A percentile compares a stretch with the other conserved stretches of the same genome.
Conservation (phyloP, 116 monocot species). For the Iris pallida region DNA sequence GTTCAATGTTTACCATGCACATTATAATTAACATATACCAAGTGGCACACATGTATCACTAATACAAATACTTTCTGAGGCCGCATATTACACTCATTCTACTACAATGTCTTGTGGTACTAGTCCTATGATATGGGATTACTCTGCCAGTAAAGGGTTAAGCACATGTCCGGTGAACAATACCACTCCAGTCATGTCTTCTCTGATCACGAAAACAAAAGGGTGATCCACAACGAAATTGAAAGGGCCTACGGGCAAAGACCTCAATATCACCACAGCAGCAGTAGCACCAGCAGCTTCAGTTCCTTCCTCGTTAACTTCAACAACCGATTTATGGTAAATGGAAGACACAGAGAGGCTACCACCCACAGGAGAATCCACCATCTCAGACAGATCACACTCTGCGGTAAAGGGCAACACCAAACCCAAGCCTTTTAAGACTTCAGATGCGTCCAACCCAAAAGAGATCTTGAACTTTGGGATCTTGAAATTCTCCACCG, state of each 20-base stretch:
- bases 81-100: no score
- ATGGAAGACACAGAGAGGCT: slow-evolving; percentile 27
- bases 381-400: slow-evolving; percentile 39
- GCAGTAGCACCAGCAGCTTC: slow-evolving; percentile 50
- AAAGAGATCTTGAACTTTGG: slow-evolving; percentile 49
- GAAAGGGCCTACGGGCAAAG: neutral
- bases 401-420: slow-evolving; percentile 20
- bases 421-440: slow-evolving; percentile 36
- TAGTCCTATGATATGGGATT: neutral
- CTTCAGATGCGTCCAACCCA: slow-evolving; percentile 40
- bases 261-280: slow-evolving; percentile 25
- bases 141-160: slow-evolving; percentile 23
- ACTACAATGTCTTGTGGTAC: neutral
- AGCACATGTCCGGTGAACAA: slow-evolving; percentile 44
- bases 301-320: slow-evolving; percentile 51
- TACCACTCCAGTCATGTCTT: slow-evolving; percentile 34
- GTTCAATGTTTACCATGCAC: no score
- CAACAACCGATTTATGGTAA: slow-evolving; percentile 42
- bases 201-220: slow-evolving; percentile 39
- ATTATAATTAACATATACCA: no score
- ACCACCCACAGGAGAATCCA: slow-evolving; percentile 20
- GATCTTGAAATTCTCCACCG: slow-evolving; percentile 28
- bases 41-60: no score
- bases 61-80: no score
- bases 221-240: slow-evolving; percentile 56